Evolutionary conservation across 768 basidiomycete species (phyloP), one percentile per base, ranked within the genome.

Genomic region (Kwoniella newhampshirensis): DNA sequence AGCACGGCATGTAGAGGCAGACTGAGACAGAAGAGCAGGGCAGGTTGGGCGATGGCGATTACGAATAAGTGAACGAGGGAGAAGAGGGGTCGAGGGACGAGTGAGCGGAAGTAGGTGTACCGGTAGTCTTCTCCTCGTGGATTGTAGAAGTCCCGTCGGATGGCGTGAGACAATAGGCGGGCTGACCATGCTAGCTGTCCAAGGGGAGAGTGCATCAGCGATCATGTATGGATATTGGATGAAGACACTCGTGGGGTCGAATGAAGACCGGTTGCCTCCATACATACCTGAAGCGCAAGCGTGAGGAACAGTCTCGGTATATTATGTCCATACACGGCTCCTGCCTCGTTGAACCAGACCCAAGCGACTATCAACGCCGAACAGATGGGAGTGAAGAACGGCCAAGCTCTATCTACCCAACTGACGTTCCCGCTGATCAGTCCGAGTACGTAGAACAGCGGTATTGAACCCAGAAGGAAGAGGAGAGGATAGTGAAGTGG

Each of bases 111-210:
- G 35, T 91, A 78, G 1, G 80, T 83, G 89, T 93, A 97, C 25
- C 94, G 87, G 69, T 97, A 97, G 75, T 96, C 92, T 75, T 71
- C 66, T 17, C 48, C 55, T 44, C 35, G 57, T 39, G 65, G 51
- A 36, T 94, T 91, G 23, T 88, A 89, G 25, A 82, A 81, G 6
- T 89, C 94, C 48, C 94, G 82, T 32, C 91, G 81, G 75, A 85
- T 85, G 0, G 91, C 87, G 71, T 97, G 91, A 68, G 88, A 89
- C 6, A 82, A 83, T 46, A 94, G 77, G 41, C 89, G 80, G 18
- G 43, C 45, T 12, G 57, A 72, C 70, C 75, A 79, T 13, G 67
- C 53, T 32, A 66, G 28, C 61, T 71, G 26, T 13, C n/a, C n/a
- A n/a, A n/a, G n/a, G n/a, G n/a, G n/a, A n/a, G n/a, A n/a, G n/a